Conservation (phyloP, 2,329 filamentous ascomycete species). For the Furcasterigmium furcatum region DNA sequence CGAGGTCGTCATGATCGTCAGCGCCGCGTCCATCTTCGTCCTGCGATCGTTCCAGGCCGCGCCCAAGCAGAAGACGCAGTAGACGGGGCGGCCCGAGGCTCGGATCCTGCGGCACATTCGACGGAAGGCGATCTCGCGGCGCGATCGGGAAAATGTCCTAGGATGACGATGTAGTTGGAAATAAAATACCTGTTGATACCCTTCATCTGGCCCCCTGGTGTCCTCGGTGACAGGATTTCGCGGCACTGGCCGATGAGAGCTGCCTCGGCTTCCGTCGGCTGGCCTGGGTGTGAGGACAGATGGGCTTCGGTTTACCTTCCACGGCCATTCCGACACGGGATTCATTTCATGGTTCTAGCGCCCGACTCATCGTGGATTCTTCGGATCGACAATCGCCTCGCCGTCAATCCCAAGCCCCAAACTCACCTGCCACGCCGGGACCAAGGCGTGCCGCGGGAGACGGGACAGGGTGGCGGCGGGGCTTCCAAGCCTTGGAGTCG, state of each 20-base stretch:
- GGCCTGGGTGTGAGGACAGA: too few species aligned
- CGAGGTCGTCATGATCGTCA: slow-evolving; percentile 40
- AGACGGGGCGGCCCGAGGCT: too few species aligned
- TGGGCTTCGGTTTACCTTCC: too few species aligned
- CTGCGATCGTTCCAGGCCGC: slow-evolving; percentile 18
- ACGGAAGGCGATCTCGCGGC: too few species aligned
- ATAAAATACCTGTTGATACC: neutral
- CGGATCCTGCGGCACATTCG: too few species aligned
- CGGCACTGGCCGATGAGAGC: neutral
- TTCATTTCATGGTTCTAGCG: too few species aligned
- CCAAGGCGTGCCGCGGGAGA: neutral
- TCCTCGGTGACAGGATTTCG: neutral
- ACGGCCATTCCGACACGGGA: too few species aligned
- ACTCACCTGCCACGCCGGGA: neutral
- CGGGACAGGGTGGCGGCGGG: neutral
- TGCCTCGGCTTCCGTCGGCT: too few species aligned
- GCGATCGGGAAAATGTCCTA: neutral
- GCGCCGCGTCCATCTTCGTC: slow-evolving; percentile 28
- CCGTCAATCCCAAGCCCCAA: too few species aligned
- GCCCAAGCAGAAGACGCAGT: slow-evolving; percentile 12
- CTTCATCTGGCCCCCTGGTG: neutral
- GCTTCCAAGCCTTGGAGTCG: neutral
- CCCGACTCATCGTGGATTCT: too few species aligned
- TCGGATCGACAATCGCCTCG: too few species aligned
- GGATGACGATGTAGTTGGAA: neutral